Evolutionary conservation across 2,329 filamentous ascomycete species (phyloP).

Genomic region (Diaporthe sp.): DNA sequence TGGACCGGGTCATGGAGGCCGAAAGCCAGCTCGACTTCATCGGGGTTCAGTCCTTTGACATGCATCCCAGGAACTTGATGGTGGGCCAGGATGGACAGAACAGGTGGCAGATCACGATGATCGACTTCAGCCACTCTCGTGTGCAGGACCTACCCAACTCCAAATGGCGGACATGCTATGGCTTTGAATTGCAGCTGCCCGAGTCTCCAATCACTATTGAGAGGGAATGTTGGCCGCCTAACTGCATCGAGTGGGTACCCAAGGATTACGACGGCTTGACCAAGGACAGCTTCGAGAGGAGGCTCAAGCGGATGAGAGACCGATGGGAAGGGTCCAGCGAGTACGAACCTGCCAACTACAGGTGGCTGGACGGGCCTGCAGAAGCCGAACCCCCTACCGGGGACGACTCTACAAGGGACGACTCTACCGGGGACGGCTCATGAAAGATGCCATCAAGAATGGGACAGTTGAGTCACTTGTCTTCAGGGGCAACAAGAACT

Average conservation of each 20-base stretch:
- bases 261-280: not conserved
- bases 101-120: not conserved
- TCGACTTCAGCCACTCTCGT: conserved; percentile 2
- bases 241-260: not conserved
- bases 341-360: not conserved
- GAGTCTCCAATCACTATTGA: not conserved
- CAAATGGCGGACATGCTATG: not conserved
- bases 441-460: not conserved
- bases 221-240: not conserved
- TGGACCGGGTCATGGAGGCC: not conserved
- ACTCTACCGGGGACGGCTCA: not conserved
- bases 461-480: not conserved
- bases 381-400: too few relatives aligned
- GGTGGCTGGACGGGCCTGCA: not conserved
- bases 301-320: not conserved
- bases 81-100: not conserved
- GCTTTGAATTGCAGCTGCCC: not conserved
- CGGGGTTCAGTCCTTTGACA: not conserved
- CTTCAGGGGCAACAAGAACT: too few relatives aligned
- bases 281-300: not conserved
- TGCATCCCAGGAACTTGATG: not conserved
- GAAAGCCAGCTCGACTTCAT: not conserved
- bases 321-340: not conserved
- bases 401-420: not conserved
- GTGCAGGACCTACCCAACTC: not conserved